Conservation (phyloP, 2,329 filamentous ascomycete species). For the Coniella vitis region DNA sequence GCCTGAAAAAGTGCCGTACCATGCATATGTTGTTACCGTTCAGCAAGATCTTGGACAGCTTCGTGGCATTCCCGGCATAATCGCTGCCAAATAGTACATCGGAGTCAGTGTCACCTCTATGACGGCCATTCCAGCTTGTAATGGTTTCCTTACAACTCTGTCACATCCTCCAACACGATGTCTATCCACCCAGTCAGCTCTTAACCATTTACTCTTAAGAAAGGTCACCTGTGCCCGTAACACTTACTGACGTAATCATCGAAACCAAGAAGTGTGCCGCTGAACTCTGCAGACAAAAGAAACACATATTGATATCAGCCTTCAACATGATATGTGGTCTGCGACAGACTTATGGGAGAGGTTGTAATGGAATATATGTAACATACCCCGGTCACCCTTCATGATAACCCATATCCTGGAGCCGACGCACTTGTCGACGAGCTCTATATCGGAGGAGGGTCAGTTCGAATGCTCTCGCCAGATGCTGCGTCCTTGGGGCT, state of each 20-base stretch:
- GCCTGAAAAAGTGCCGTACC: conserved; percentile 48
- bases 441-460: conserved; percentile 49
- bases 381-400: conserved; percentile 93
- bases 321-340: too few relatives aligned
- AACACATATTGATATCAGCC: not conserved
- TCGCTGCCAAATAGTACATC: conserved; percentile 54
- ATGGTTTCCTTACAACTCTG: conserved; percentile 67
- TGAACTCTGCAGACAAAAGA: conserved; percentile 64
- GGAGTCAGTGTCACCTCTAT: conserved; percentile 6
- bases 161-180: conserved; percentile 97
- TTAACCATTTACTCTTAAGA: not conserved
- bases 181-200: conserved; percentile 46
- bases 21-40: conserved; percentile 99
- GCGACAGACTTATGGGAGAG: too few relatives aligned
- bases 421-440: conserved; percentile 98
- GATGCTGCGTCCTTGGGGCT: conserved; percentile 20
- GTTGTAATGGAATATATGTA: not conserved
- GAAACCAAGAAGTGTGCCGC: conserved; percentile 87
- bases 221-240: not conserved
- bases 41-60: conserved; percentile 87
- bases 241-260: conserved; percentile 99
- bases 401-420: conserved; percentile 98
- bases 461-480: conserved; percentile 4
- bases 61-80: conserved; percentile 79
- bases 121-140: not conserved